Evolutionary conservation across 495 filamentous ascomycete genomes (phyloP).

Genomic region (Rostrohypoxylon terebratum): DNA sequence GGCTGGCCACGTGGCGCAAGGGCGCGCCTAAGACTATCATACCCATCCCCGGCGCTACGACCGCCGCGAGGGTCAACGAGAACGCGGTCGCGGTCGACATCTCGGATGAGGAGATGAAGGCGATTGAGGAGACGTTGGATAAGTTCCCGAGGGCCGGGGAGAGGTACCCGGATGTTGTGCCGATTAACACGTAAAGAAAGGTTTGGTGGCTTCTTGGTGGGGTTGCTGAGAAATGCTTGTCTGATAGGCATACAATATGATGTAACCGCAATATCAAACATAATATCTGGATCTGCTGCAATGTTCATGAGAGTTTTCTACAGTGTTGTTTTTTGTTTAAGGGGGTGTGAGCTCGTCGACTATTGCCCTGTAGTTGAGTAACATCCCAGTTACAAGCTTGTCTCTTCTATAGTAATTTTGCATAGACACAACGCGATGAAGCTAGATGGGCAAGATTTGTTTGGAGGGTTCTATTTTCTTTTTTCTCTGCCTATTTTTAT

Average conservation of each 20-base stretch:
- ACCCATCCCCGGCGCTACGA: constrained; percentile 83
- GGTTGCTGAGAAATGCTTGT: no score
- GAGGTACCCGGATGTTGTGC: constrained; percentile 52
- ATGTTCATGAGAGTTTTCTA: no score
- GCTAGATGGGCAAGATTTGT: no score
- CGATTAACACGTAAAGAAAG: constrained; percentile 51
- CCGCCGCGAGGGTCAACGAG: constrained; percentile 60
- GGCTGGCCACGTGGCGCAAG: constrained; percentile 60
- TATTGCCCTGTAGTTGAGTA: no score
- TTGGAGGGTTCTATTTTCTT: no score
- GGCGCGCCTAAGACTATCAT: constrained; percentile 77
- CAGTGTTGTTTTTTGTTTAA: no score
- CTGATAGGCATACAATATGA: neutral
- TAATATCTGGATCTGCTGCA: no score
- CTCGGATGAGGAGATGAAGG: constrained; percentile 60
- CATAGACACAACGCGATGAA: no score
- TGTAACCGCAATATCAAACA: neutral
- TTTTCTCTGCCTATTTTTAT: no score
- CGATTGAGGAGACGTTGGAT: constrained; percentile 61
- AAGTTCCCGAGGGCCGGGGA: constrained; percentile 57
- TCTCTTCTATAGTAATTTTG: no score
- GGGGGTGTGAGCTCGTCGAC: no score
- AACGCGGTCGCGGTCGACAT: constrained; percentile 61
- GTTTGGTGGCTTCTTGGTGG: neutral
- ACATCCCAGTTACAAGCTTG: no score